Evolutionary conservation across 2,329 filamentous ascomycete genomes (phyloP), one percentile per base, ranked within the genome.

Genomic region (Penicillium occitanis): DNA sequence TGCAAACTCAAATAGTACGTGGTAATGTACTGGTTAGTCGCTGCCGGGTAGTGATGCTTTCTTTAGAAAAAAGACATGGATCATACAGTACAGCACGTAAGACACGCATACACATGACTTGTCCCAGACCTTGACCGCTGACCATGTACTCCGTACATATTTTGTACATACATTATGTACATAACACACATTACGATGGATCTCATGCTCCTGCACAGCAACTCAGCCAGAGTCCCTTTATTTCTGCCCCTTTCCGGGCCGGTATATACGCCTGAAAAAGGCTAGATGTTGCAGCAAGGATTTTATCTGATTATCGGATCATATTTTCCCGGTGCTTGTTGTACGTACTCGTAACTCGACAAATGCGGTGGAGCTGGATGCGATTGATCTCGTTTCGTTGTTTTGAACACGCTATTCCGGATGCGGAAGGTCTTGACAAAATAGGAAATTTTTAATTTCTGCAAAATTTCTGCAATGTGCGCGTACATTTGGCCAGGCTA

Each of bases 101-200:
- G 57, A 60, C 57, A 60, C 57, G 28, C 57, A 60, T 60, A 57
- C 33, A 22, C 53, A 37, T 37, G 51, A 55, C 30, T 35, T 35
- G n/a, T 28, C 28, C 50, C 50, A 53, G 50, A 55, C 5, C 5
- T n/a, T 25, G 53, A 22, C 33, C n/a, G 53, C 30, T 40, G 53
- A 40, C 13, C 22, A 8, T 51, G 48, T n/a, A 51, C 25, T 25
- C 25, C 25, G 25, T 25, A 25, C 25, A 25, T 10, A 17, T 10
- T 22, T 13, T 35, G 30, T 33, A 53, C 50, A 19, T 13, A 19
- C 50, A 33, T 33, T n/a, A 55, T 19, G 19, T 50, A 28, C 22
- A 50, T 13, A 14, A 48, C 46, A 28, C 7, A 11, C 19, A 13
- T 28, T 50, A 28, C 48, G 30, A 57, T 37, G 17, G n/a, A 57